Evolutionary conservation across 257 asterid species (phyloP).

Genomic region (Cinchona pubescens): DNA sequence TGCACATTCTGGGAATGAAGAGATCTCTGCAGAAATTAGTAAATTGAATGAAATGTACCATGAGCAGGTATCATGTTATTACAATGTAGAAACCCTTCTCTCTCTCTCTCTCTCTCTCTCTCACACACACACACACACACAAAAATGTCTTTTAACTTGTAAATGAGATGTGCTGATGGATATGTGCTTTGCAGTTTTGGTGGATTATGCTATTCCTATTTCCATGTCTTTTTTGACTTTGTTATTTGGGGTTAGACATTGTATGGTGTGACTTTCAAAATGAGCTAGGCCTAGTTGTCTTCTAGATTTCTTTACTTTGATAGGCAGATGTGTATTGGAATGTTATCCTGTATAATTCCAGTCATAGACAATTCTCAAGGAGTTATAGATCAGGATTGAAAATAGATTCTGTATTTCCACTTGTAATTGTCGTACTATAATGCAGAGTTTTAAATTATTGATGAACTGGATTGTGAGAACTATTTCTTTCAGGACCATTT

Average conservation of each 20-base stretch:
- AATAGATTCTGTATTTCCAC: not conserved
- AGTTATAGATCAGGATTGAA: not conserved
- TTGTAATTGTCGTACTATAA: not conserved
- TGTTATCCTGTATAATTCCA: not conserved
- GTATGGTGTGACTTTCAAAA: not conserved
- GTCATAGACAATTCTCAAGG: not conserved
- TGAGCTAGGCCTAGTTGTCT: not conserved
- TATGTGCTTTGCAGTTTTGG: not conserved
- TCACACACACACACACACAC: too few species aligned
- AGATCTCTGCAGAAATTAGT: slow-evolving; percentile 50
- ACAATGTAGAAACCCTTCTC: slow-evolving; percentile 13
- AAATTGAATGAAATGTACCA: slow-evolving; percentile 55
- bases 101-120: not conserved
- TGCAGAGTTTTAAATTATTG: not conserved
- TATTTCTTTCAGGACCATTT: not conserved
- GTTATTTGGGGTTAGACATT: not conserved
- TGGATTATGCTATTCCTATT: not conserved
- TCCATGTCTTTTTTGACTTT: not conserved
- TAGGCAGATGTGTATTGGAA: not conserved
- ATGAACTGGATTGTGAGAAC: not conserved
- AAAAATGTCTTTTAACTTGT: not conserved
- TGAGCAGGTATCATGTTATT: slow-evolving; percentile 57
- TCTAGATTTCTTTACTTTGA: slow-evolving; percentile 3
- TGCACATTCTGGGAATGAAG: slow-evolving; percentile 61
- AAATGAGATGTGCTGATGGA: not conserved